Conservation (phyloP, 805 yeast species). For the Groenewaldozyma tartarivorans region DNA sequence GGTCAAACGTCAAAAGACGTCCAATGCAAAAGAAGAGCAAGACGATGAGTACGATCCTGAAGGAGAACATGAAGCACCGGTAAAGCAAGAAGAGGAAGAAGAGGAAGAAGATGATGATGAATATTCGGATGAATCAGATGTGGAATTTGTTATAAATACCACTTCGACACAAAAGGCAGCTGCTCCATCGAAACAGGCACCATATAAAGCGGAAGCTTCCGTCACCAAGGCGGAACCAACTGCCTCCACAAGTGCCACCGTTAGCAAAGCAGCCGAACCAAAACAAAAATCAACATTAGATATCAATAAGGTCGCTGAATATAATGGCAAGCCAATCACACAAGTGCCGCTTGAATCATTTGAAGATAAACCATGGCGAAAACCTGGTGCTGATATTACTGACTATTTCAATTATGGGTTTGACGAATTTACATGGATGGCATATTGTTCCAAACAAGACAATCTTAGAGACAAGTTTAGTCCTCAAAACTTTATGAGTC, state of each 20-base stretch:
- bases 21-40: conserved; percentile 1
- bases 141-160: conserved; percentile 71
- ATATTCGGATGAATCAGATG: conserved; percentile 48
- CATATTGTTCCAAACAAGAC: conserved; percentile 83
- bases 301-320: conserved; percentile 61
- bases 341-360: conserved; percentile 69
- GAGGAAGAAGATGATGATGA: conserved; percentile 41
- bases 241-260: conserved; percentile 15
- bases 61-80: conserved; percentile 12
- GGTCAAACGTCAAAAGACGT: conserved; percentile 25
- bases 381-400: conserved; percentile 90
- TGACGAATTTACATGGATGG: conserved; percentile 93
- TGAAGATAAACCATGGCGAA: conserved; percentile 96
- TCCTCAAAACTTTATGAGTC: conserved; percentile 60
- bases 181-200: conserved; percentile 19
- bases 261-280: conserved; percentile 12
- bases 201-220: conserved; percentile 11
- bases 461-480: conserved; percentile 68
- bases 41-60: too few relatives aligned
- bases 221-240: conserved; percentile 2
- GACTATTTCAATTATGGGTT: conserved; percentile 96
- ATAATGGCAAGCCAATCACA: conserved; percentile 76
- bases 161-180: conserved; percentile 24
- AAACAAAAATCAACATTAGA: conserved; percentile 35
- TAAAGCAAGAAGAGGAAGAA: conserved; percentile 24